Base-by-base conservation (phyloP, 2,329 filamentous ascomycete species). In the Arthroderma sp. region DNA sequence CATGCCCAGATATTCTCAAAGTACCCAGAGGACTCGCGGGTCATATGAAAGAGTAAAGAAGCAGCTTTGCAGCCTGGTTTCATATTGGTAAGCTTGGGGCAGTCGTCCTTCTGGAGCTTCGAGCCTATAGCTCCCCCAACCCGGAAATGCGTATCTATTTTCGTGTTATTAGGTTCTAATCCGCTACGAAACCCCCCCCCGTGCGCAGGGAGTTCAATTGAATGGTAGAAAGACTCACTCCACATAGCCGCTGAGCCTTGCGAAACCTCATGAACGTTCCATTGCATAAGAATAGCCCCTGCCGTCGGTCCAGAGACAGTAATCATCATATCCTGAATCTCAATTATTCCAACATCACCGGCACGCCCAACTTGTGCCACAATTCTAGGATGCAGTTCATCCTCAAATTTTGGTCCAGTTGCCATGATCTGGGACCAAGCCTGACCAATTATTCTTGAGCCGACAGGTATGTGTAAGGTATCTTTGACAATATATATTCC, bases 401-500 rank as follows among this genome's bases (percentile, higher is more conserved):
- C 51, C 27, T 55, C 39, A 36, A 63, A 64, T n/a, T 54, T 54
- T 1, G 53, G 6, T 0, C 60, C 61, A 0, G 45, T 58, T 3
- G 53, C 58, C 55, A 61, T 59, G 42, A 64, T 58, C 38, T 62
- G 58, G 1, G 56, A 46, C 54, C 58, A 62, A 1, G 51, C 69
- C 53, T 83, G 77, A 9, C 80, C 80, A 2, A 79, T 69, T 45
- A 83, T 75, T 50, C 69, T 73, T 7, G 72, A 68, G 8, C 68
- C 67, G 1, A 58, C 52, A 46, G 83, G 83, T 6, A 88, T 72
- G 53, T 75, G 74, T 60, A 88, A 67, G 1, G 83, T 88, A 53
- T 77, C 71, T 37, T 75, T 79, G 53, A 88, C 68, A 44, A 83
- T 62, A 60, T 88, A 86, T 41, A 80, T 74, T 44, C 84, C 84